Evolutionary conservation across 1,284 basidiomycete species (phyloP).

Genomic region (Leccinum solheimii): DNA sequence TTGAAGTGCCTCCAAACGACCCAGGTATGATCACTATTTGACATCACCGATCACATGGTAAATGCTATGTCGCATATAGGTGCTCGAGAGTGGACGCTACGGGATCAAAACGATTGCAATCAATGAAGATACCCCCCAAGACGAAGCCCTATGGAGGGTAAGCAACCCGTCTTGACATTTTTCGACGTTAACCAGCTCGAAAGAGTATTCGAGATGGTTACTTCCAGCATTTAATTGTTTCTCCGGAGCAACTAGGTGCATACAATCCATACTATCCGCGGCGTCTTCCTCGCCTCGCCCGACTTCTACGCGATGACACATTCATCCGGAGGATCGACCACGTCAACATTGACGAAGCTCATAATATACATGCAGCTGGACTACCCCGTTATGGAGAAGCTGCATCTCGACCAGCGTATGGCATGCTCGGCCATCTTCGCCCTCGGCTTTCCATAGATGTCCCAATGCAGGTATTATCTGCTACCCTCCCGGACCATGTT

Average conservation of each 20-base stretch:
- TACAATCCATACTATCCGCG: neutral
- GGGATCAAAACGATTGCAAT: neutral
- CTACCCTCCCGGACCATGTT: neutral
- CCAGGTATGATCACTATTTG: neutral
- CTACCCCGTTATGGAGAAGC: neutral
- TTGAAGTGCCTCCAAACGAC: constrained; percentile 1
- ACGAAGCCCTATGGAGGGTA: neutral
- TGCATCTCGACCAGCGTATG: neutral
- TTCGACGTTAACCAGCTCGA: neutral
- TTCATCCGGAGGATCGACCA: neutral
- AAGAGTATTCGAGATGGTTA: neutral
- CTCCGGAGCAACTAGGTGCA: neutral
- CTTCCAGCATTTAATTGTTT: neutral
- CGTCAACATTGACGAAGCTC: neutral
- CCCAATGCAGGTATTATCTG: neutral
- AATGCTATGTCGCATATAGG: neutral
- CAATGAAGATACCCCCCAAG: neutral
- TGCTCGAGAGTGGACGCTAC: neutral
- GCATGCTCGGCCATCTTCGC: neutral
- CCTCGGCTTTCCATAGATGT: neutral
- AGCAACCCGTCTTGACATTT: neutral
- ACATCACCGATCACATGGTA: neutral
- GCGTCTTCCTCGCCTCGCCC: neutral
- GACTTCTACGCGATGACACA: neutral
- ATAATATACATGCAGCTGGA: neutral